Evolutionary conservation across 371 early-diverging fungal genomes (phyloP), one percentile per base, ranked within the genome.

Genomic region (Mortierella sp.): DNA sequence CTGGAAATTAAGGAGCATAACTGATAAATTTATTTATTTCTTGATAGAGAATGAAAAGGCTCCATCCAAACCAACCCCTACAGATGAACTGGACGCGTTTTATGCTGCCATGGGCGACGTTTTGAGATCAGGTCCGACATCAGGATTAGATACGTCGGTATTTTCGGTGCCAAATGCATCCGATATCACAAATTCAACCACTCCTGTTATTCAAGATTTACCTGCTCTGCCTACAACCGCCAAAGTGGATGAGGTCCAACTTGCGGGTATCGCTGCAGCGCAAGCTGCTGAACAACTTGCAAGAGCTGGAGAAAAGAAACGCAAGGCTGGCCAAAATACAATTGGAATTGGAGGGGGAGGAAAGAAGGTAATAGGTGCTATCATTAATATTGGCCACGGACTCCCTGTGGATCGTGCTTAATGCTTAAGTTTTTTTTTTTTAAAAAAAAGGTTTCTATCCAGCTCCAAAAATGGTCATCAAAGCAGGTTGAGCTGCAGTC

Each of bases 401-500:
- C 26, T n/a, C 47, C n/a, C n/a, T 40, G 40, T 10, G 15, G 40
- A 40, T n/a, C 47, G 17, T 47, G 6, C 47, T n/a, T 47, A 7
- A 8, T 47, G n/a, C n/a, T 47, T n/a, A 47, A 15, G 17, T 56
- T 13, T 32, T 59, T 35, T n/a, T 23, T 28, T n/a, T 32, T 53
- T 53, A 26, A 47, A 28, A 32, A 17, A 2, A 53, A 89, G 90
- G 85, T 90, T 35, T 85, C 86, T 49, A 84, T 75, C 17, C 90
- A 90, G 61, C 61, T 90, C 17, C 82, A 86, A 60, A 84, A 81
- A 62, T 88, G 88, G 88, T 83, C 86, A 22, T 68, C 81, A 7
- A 85, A 84, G 61, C 85, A 86, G 45, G 85, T 79, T 22, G 86
- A 86, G 56, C 68, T 86, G 1, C 82, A 85, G 56, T 69, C 65